Percentiles rank a stretch among this genome's conserved stretches.
These are phyloP conservation scores for Aspergillus texensis DNA, from an alignment of 2,329 filamentous ascomycete genomes.

Conservation along the genomic window DNA sequence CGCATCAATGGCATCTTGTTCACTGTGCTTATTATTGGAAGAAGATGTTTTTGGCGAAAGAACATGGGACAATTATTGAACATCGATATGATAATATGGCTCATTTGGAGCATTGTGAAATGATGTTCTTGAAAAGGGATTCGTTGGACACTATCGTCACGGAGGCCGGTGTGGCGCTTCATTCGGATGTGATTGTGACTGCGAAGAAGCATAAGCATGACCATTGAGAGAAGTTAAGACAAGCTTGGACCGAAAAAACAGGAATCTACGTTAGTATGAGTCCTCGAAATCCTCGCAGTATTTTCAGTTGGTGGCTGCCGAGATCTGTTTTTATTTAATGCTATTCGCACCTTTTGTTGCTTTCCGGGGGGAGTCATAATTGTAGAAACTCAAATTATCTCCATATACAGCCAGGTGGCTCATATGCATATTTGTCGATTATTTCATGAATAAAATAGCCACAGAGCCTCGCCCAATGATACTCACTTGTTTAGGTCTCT, in stretches of 20 bases:
- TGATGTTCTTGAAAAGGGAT: conserved; percentile 16
- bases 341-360: no score
- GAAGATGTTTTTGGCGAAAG: conserved; percentile 23
- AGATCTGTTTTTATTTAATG: no score
- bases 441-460: no score
- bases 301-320: no score
- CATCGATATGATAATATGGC: conserved; percentile 19
- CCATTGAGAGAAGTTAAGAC: neutral
- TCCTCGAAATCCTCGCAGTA: no score
- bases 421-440: no score
- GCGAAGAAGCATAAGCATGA: neutral
- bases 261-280: no score
- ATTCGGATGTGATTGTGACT: conserved; percentile 6
- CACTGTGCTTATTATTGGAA: conserved; percentile 41
- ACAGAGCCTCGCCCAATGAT: no score
- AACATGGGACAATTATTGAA: conserved; percentile 26
- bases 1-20: conserved; percentile 33
- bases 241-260: rapidly evolving
- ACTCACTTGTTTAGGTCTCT: no score
- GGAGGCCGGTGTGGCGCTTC: conserved; percentile 10
- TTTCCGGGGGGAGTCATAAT: no score
- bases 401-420: no score
- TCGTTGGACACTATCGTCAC: conserved; percentile 10
- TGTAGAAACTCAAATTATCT: no score
- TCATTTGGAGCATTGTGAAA: conserved; percentile 21